Evolutionary conservation across 257 asterid genomes (phyloP), one percentile per base, ranked within the genome.

Genomic region (Solanum chilense): DNA sequence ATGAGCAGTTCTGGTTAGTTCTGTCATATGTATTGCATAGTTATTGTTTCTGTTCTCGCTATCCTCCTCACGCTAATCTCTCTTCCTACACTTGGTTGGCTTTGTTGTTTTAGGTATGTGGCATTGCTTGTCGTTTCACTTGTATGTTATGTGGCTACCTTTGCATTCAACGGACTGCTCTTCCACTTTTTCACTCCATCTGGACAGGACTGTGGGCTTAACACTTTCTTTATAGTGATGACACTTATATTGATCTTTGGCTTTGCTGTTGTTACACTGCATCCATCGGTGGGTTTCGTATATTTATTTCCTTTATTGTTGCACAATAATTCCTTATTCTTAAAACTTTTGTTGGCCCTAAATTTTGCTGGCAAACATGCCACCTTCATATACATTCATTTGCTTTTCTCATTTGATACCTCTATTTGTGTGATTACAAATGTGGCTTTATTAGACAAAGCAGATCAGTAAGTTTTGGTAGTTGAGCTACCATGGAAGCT

Each of bases 131-230:
- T 96, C 35, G 93, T 96, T 85, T 95, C 99, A 60, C 95, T 96
- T 87, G 96, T 94, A 31, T 96, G 99, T 90, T 96, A 96, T 75
- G 88, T 96, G 83, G 96, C 95, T 86, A 89, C 98, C 84, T 90
- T 94, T 89, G 90, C 92, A 77, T 95, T 93, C 90, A 94, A 96
- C 86, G 98, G 97, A 69, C 89, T 94, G 47, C 99, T 96, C 90
- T 96, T 96, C 93, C 91, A 95, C 89, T 92, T 96, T 68, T 96
- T 96, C 88, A 86, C 94, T 87, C 97, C 98, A 69, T 95, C 98
- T 73, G 99, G 97, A 52, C 98, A 93, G 44, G 99, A 96, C 77
- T 96, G 99, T 85, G 99, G 99, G 87, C 92, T 94, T 49, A 96
- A 96, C 93, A 95, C 98, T 15, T 95, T 95, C 93, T 96, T 95